Evolutionary conservation across 225 moss, liverwort and hornwort genomes (phyloP), one percentile per base, ranked within the genome.

Genomic region (Sphagnum tenellum): DNA sequence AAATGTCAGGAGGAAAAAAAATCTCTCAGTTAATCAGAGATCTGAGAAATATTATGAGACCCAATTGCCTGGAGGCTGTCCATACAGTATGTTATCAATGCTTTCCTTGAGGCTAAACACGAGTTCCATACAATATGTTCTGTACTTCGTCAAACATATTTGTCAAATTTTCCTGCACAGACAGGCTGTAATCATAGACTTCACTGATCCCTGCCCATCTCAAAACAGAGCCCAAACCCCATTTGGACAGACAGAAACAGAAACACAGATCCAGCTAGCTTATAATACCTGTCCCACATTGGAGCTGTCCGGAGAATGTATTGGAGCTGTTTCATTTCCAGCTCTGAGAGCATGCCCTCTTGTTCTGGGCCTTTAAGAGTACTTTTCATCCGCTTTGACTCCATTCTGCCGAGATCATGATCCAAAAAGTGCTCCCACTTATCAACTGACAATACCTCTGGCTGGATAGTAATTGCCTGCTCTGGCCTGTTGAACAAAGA

Each of bases 241-340:
- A 29, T 29, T 29, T 29, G 46, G 64, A 48, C 11, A 13, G n/a
- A 50, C n/a, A 49, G 46, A n/a, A 46, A 57, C 44, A 73, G 67
- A 71, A 51, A 60, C 66, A 46, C 9, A 3, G 9, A 49, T 52
- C 56, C 47, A 69, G 65, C 29, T 29, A 29, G 29, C 29, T 29
- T 29, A 62, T 3, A 55, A 60, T 60, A 90, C 90, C 85, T 90
- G 76, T 90, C 90, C 90, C 90, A 90, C 64, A 88, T 90, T 71
- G 90, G 90, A 63, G 90, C 85, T 58, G 85, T 83, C 60, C 79
- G 88, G 51, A 90, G 65, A 67, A 90, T 79, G 62, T 71, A 83
- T 46, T 79, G 82, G 57, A 90, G 79, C 71, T 83, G 82, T 69
- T 79, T 90, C 69, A 76, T 67, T 51, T 77, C 4, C 45, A 63